These are phyloP conservation scores for Priceomyces castillae DNA, from an alignment of 805 yeast genomes.

Conservation along the genomic window DNA sequence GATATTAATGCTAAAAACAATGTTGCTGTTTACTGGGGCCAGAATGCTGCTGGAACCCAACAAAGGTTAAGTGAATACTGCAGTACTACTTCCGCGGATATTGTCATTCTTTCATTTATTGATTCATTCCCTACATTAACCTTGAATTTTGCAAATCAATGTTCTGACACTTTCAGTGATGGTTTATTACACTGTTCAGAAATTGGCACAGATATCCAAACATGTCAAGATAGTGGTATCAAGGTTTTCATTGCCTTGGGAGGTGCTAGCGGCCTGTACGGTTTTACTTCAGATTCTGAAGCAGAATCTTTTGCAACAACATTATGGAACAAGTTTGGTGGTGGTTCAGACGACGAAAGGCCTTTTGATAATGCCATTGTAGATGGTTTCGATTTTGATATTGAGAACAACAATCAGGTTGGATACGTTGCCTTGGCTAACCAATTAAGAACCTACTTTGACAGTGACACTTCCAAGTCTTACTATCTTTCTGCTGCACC, in stretches of 20 bases:
- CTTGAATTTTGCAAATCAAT: constrained; percentile 50
- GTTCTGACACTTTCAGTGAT: constrained; percentile 37
- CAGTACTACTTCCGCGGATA: constrained; percentile 64
- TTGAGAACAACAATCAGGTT: constrained; percentile 54
- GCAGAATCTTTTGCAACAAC: constrained; percentile 56
- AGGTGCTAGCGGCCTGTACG: constrained; percentile 41
- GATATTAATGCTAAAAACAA: constrained; percentile 19
- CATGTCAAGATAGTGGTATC: constrained; percentile 79
- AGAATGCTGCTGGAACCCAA: constrained; percentile 32
- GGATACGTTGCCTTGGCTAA: constrained; percentile 65
- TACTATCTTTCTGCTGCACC: constrained; percentile 38
- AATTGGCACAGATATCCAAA: constrained; percentile 58
- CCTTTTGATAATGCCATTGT: constrained; percentile 72
- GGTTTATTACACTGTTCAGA: constrained; percentile 42
- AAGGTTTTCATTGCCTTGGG: constrained; percentile 76
- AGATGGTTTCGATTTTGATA: constrained; percentile 83
- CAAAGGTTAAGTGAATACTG: constrained; percentile 52
- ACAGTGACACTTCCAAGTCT: constrained; percentile 25
- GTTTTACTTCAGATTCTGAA: constrained; percentile 36
- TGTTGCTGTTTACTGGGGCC: constrained; percentile 32
- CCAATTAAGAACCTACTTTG: constrained; percentile 20
- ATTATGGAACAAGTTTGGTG: constrained; percentile 41
- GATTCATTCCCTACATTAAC: constrained; percentile 49
- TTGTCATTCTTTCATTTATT: constrained; percentile 69
- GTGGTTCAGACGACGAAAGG: constrained; percentile 33